Evolutionary conservation across 768 basidiomycete genomes (phyloP), one percentile per base, ranked within the genome.

Genomic region (Boletus vinaceobasis): DNA sequence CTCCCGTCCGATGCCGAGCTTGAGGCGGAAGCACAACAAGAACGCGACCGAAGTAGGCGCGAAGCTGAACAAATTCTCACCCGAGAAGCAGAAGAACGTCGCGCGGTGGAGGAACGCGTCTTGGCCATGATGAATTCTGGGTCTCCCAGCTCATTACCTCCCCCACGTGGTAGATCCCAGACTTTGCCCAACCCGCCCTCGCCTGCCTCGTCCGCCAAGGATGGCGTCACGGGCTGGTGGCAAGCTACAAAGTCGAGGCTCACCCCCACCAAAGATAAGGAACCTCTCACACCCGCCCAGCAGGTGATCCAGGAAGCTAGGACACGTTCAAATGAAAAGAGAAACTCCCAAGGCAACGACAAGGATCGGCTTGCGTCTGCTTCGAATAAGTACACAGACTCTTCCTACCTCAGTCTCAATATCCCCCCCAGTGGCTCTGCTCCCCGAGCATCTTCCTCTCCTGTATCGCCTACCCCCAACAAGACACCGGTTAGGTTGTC

Each of bases 61-160:
- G 89, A 92, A 66, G 90, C 90, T 1, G 90, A 93, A 67, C 78
- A 76, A 1, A 93, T 93, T 58, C 71, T 93, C 29, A 84, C 78
- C 0, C 77, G 71, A 50, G 91, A 93, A 68, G 85, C 88, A 0
- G 79, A 84, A 49, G 85, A 89, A 58, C 74, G 88, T 19, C 79
- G 78, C 56, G 71, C 77, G 26, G 76, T 89, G 29, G 91, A 93
- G 64, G 86, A 90, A 57, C 82, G 85, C 54, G 82, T 91, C 19
- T 67, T 89, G 21, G 84, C 85, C n/a, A 84, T 90, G 87, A 78
- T 89, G 72, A 78, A 81, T 4, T 60, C 66, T 48, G 57, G 58
- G 7, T 64, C 68, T n/a, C 63, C 73, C 2, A 49, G 65, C 14
- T 53, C 72, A 13, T 79, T 81, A 1, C 83, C 84, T 4, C 85